These are phyloP conservation scores for Sporothrix pallida DNA, from an alignment of 2,329 filamentous ascomycete genomes.

Conservation along the genomic window DNA sequence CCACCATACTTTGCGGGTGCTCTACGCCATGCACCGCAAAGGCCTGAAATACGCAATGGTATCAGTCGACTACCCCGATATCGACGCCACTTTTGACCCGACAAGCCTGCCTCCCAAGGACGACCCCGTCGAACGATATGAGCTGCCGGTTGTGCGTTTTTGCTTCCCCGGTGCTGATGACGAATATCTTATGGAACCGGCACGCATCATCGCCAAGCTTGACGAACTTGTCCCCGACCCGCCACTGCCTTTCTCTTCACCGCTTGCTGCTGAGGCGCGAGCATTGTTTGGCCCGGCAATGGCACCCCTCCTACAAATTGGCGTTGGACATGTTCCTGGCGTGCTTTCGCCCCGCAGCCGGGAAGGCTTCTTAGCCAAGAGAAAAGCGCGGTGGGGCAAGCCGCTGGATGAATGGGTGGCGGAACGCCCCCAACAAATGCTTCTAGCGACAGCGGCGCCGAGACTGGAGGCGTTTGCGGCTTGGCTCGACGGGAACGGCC, in stretches of 20 bases:
- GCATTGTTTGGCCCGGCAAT: not conserved
- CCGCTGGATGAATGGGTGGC: slow-evolving; percentile 9
- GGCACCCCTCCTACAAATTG: not conserved
- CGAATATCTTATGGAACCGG: slow-evolving; percentile 9
- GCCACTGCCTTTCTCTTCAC: not conserved
- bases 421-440: not conserved
- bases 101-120: slow-evolving; percentile 9
- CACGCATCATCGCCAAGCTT: slow-evolving; percentile 1
- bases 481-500: not conserved
- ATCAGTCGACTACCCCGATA: slow-evolving; percentile 2
- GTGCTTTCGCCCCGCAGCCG: slow-evolving; percentile 16
- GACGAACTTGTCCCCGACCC: not conserved
- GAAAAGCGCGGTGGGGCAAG: slow-evolving; percentile 19
- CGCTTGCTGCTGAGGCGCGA: not conserved
- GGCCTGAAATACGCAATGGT: not conserved
- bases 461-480: not conserved
- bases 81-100: not conserved
- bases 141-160: slow-evolving; percentile 1
- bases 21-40: slow-evolving; percentile 13
- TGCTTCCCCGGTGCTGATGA: not conserved
- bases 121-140: slow-evolving; percentile 10
- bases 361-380: not conserved
- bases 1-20: slow-evolving; percentile 5
- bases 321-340: not conserved
- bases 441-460: not conserved